Percentiles rank a stretch among this genome's conserved stretches.
phyloP scores from a whole-genome alignment of 2,329 filamentous ascomycete species.

The Pestalotiopsis sp. region DNA sequence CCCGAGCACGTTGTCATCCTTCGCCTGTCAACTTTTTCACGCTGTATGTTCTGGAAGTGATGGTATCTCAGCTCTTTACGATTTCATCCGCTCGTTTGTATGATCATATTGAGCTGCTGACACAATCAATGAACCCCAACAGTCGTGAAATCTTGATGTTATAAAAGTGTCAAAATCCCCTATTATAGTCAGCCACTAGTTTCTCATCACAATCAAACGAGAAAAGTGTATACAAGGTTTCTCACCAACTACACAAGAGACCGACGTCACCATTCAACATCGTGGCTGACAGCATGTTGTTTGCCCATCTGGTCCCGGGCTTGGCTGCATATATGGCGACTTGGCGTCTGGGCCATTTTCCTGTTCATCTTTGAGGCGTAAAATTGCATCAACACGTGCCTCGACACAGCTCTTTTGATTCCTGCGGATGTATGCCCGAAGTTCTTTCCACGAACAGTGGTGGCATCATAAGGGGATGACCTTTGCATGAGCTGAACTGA shows the following conservation, averaged over 20 bases:
- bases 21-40: background rate
- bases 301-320: background rate
- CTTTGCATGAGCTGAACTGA: slow-evolving; percentile 5
- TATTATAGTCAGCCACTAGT: too few relatives aligned
- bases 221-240: too few relatives aligned
- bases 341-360: background rate
- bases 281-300: background rate
- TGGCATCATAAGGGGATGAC: background rate
- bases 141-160: background rate
- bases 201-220: too few relatives aligned
- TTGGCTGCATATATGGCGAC: slow-evolving; percentile 8
- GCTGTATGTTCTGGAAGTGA: background rate
- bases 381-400: slow-evolving; percentile 9
- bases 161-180: background rate
- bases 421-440: background rate
- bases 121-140: background rate
- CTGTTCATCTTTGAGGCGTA: background rate
- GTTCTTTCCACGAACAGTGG: background rate
- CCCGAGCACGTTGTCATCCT: background rate
- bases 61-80: background rate
- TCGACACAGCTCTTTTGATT: slow-evolving; percentile 3
- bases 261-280: too few relatives aligned
- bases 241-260: background rate
- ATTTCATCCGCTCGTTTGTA: background rate
- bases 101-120: background rate